Base-by-base conservation (phyloP, 768 basidiomycete genomes). In the Mycena galopus region DNA sequence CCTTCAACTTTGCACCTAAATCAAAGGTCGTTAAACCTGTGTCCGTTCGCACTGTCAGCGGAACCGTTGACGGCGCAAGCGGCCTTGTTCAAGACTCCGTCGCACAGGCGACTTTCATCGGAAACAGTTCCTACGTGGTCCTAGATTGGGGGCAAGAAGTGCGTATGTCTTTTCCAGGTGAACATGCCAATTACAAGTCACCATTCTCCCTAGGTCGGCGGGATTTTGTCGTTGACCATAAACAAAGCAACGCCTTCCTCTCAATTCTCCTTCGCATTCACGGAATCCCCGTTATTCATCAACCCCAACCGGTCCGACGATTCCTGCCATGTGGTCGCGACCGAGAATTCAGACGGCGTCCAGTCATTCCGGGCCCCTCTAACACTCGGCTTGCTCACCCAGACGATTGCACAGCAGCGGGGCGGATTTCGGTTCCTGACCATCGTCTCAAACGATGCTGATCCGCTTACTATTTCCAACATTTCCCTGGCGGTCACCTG, bases 401-500 rank as follows among this genome's bases (percentile, higher is more conserved):
- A 84, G 60, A 83, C 84, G 1, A 75, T 80, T 19, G 82, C 79
- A 0, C 78, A 82, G 35, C 83, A 85, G 61, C 81, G 88, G 14
- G 88, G 87, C 27, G 88, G 87, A 0, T 88, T 87, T 71, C 83
- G 84, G 16, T 88, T 81, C 74, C 78, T 89, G 35, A 88, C 87
- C 8, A 82, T 88, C 23, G 84, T 83, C 4, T 84, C 84, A 1
- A 84, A 82, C 57, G 81, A 81, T n/a, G 76, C 79, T 3, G 76
- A 74, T 29, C 59, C 83, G 7, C 81, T 88, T 27, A 77, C 82
- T 1, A 82, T 88, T 32, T 84, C 86, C 3, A 85, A 86, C 64
- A 77, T 89, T n/a, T 79, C 85, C 2, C 79, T 86, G 42, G 78
- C 81, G 11, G 83, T 84, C 17, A 86, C 86, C 0, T 88, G 87